Percentiles rank a stretch among this genome's conserved stretches.
phyloP scores from a whole-genome alignment of 2,329 filamentous ascomycete genomes.

The Xenoacremonium recifei region DNA sequence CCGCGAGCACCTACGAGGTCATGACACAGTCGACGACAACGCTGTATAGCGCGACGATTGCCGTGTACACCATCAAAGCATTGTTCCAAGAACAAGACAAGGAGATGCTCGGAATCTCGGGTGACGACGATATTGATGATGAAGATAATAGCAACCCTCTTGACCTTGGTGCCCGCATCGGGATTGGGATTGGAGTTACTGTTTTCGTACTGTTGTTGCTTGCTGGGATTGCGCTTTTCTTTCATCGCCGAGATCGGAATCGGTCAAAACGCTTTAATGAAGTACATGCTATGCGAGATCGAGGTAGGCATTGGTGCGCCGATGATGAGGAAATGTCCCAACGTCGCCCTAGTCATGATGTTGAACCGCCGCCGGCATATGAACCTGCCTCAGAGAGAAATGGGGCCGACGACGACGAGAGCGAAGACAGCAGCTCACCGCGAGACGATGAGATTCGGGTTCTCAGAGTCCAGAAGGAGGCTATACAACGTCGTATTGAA shows the following conservation, averaged over 20 bases:
- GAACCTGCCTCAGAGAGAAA: constrained; percentile 23
- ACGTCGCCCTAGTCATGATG: neutral
- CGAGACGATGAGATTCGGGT: constrained; percentile 31
- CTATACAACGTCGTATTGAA: constrained; percentile 34
- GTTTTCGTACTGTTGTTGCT: constrained; percentile 29
- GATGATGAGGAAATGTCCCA: constrained; percentile 4
- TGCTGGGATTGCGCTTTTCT: constrained; percentile 22
- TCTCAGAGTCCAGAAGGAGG: constrained; percentile 33
- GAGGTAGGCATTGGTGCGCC: constrained; percentile 7
- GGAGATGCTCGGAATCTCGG: constrained; percentile 30
- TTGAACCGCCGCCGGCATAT: constrained; percentile 30
- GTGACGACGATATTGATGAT: constrained; percentile 30
- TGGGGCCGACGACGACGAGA: constrained; percentile 20
- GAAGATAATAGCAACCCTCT: constrained; percentile 16
- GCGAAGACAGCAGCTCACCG: constrained; percentile 14
- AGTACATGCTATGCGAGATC: constrained; percentile 20
- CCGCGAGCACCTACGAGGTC: constrained; percentile 33
- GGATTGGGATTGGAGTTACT: constrained; percentile 33
- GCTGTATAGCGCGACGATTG: constrained; percentile 35
- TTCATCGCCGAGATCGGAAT: constrained; percentile 23
- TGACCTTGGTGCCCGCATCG: constrained; percentile 32
- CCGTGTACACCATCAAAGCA: constrained; percentile 36
- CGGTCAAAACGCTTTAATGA: constrained; percentile 22
- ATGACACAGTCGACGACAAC: constrained; percentile 36
- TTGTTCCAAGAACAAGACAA: constrained; percentile 38